Evolutionary conservation across 1,284 basidiomycete genomes (phyloP), one percentile per base, ranked within the genome.

Genomic region (Ustilago trichophora): DNA sequence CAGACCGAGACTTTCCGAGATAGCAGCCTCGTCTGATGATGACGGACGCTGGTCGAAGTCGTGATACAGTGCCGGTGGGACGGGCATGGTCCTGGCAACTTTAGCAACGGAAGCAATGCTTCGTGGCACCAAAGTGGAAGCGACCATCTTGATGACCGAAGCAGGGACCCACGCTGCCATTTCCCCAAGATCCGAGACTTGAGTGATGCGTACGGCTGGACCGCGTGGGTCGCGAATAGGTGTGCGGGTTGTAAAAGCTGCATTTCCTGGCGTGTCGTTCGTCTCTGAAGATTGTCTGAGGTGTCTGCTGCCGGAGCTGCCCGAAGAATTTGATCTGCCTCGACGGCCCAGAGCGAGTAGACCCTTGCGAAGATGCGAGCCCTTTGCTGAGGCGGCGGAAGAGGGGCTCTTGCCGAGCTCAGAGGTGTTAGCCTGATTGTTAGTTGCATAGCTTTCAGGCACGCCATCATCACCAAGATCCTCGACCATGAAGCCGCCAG

Each of bases 401-500:
- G 49, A 35, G 11, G 64, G 45, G 32, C 49, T 67, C 16, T 51
- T 60, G 12, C 48, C 35, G 5, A 49, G 42, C 9, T 67, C 64
- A 0, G 45, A 33, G 11, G 48, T 6, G 10, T 37, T 42, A 5
- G 29, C 4, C 8, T 29, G 16, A 13, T 6, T 13, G 21, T 3
- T n/a, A n/a, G n/a, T n/a, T n/a, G n/a, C n/a, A n/a, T n/a, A n/a
- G n/a, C n/a, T n/a, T n/a, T 62, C 57, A 4, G 64, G 64, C 4
- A 60, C 56, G 21, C 69, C 64, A 24, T 72, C 69, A 33, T 64
- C 54, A 15, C 72, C 72, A 2, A 77, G 51, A 32, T 75, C 75
- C 29, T 77, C 75, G 22, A 76, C 73, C 64, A 77, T 68, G 54
- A 77, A 77, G 15, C 75, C 75, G 22, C 74, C 75, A 0, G 71